A percentile compares a stretch with the other conserved stretches of the same genome.
Evolutionary conservation across 495 filamentous ascomycete species (phyloP).

Genomic region (Zalerion maritima): DNA sequence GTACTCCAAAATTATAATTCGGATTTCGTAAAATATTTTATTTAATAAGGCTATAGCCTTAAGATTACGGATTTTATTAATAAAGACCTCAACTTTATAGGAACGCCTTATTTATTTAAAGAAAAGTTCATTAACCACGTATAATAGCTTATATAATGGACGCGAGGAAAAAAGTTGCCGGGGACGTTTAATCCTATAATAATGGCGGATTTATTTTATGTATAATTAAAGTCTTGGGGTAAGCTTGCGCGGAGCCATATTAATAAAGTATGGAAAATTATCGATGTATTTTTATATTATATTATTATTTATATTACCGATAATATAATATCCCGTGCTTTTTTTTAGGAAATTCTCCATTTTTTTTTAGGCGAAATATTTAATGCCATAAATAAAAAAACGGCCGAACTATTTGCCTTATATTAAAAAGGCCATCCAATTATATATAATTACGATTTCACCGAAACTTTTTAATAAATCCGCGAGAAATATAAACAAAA

Average conservation of each 20-base stretch:
- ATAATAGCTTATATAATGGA: slow-evolving; percentile 20
- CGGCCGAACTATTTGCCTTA: slow-evolving; percentile 7
- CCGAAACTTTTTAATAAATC: slow-evolving; percentile 25
- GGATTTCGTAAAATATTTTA: slow-evolving; percentile 32
- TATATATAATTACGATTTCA: slow-evolving; percentile 35
- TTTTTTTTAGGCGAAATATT: slow-evolving; percentile 13
- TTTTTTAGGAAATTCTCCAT: slow-evolving; percentile 21
- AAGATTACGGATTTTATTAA: slow-evolving; percentile 12
- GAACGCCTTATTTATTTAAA: slow-evolving; percentile 15
- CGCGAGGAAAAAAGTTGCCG: slow-evolving; percentile 29
- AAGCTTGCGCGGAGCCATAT: slow-evolving; percentile 20
- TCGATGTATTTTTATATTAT: slow-evolving; percentile 18
- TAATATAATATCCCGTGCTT: slow-evolving; percentile 14
- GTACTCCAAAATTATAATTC: slow-evolving; percentile 31
- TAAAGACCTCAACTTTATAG: slow-evolving; percentile 4
- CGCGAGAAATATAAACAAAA: slow-evolving; percentile 11
- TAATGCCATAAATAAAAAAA: slow-evolving; percentile 11
- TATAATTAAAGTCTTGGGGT: slow-evolving; percentile 31
- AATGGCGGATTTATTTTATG: slow-evolving; percentile 30
- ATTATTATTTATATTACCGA: slow-evolving; percentile 17
- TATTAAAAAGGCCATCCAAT: slow-evolving; percentile 21
- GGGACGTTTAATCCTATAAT: slow-evolving; percentile 36
- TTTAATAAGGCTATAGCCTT: slow-evolving; percentile 20
- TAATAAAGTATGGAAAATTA: slow-evolving; percentile 15
- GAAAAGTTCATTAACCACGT: slow-evolving; percentile 25